Evolutionary conservation across 2,329 filamentous ascomycete genomes (phyloP).

Genomic region (Escovopsis sp.): DNA sequence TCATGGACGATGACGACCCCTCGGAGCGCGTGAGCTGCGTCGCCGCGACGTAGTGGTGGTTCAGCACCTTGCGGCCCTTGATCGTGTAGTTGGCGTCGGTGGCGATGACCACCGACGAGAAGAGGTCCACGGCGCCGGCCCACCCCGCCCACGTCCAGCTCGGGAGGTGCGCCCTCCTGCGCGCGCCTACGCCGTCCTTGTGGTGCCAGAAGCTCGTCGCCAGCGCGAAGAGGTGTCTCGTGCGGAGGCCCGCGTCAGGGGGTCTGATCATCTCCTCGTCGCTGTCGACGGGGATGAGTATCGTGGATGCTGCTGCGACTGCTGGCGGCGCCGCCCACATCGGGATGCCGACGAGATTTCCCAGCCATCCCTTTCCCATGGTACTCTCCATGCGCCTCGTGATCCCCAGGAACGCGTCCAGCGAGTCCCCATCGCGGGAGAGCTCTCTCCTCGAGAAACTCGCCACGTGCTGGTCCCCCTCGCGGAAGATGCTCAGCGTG

Average conservation of each 20-base stretch:
- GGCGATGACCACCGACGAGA: constrained; percentile 17
- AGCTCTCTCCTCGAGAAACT: constrained; percentile 16
- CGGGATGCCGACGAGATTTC: constrained; percentile 2
- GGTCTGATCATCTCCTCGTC: no score
- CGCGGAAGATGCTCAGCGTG: constrained; percentile 21
- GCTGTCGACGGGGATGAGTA: no score
- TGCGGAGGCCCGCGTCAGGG: constrained; percentile 12
- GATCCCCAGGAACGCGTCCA: constrained; percentile 18
- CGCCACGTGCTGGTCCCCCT: constrained; percentile 18
- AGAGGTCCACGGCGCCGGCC: constrained; percentile 19
- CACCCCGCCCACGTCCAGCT: constrained; percentile 24
- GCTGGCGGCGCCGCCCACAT: constrained; percentile 1
- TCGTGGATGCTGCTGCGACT: no score
- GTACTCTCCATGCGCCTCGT: constrained; percentile 16
- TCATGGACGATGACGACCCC: constrained; percentile 8
- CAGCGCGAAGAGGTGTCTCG: constrained; percentile 18
- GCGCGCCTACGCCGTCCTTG: constrained; percentile 10
- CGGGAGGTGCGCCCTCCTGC: constrained; percentile 16
- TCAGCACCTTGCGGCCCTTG: constrained; percentile 16
- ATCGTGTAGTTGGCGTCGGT: constrained; percentile 13
- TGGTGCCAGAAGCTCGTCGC: constrained; percentile 23
- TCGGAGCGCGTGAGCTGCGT: constrained; percentile 20
- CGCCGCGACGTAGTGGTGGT: constrained; percentile 20
- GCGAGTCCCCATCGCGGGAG: constrained; percentile 17
- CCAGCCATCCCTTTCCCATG: constrained; percentile 15